Evolutionary conservation across 2,329 filamentous ascomycete genomes (phyloP), one percentile per base, ranked within the genome.

Genomic region (Pseudophaeomoniella oleicola): DNA sequence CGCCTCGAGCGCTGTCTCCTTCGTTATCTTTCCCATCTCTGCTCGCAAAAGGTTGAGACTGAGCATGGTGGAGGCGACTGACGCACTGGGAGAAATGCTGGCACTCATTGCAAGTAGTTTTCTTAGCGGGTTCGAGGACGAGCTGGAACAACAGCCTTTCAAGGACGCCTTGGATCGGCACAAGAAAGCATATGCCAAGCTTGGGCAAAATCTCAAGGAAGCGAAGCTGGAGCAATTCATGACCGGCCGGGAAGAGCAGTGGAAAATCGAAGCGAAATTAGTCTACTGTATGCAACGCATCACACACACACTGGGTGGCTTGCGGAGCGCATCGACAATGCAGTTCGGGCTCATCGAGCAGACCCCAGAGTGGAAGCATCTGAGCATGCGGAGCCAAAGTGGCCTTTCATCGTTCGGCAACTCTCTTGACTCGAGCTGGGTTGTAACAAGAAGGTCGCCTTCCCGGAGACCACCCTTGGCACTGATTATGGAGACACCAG

Each of bases 211-310:
- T 41, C 64, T 94, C 10, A 73, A 75, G 43, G 88, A 96, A 55
- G 81, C 87, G 11, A 93, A 88, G 53, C 78, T 84, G 40, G 88
- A 96, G 55, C 83, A 94, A 51, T 94, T 83, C 50, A 63, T 87
- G 2, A 56, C 85, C 3, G 88, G 88, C 2, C 78, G 74, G 2
- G 87, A 94, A 53, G 71, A 70, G 38, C 71, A 88, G 42, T 92
- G 92, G 54, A 68, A 71, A 27, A 69, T 92, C 3, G 83, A 94
- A 50, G 78, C 79, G 44, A 76, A 72, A 16, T 69, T 96, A 3
- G 81, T 88, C 32, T 80, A 84, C 50, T 88, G 83, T 45, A 73
- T 96, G 49, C 84, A 93, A 54, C 77, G 75, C 33, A 68, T 96
- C 17, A 78, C 84, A 3, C 87, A 94, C 54, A 86, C 85, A 45